Evolutionary conservation across 164 flowering plant species (phyloP).

Genomic region (Dillenia suffruticosa): DNA sequence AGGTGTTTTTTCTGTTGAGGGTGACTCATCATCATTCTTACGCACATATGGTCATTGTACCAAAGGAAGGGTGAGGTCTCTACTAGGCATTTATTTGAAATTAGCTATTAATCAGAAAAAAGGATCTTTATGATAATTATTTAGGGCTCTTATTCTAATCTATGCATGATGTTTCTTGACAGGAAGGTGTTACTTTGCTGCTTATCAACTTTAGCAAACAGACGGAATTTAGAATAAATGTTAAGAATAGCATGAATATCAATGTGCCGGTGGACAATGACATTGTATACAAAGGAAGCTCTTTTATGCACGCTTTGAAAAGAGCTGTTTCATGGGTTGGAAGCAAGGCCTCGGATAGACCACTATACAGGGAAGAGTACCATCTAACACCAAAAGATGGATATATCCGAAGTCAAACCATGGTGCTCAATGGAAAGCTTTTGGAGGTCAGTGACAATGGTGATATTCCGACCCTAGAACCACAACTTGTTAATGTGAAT

Average conservation of each 20-base stretch:
- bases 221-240: conserved; percentile 35
- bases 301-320: conserved; percentile 39
- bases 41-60: conserved; percentile 92
- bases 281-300: conserved; percentile 10
- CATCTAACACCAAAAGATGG: conserved; percentile 72
- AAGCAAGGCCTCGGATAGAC: conserved; percentile 36
- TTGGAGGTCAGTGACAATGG: conserved; percentile 49
- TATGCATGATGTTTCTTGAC: conserved; percentile 7
- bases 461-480: conserved; percentile 51
- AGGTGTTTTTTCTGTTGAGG: conserved; percentile 52
- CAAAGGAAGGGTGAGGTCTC: conserved; percentile 60
- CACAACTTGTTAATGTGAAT: conserved; percentile 26
- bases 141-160: neutral
- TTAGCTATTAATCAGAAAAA: too few relatives aligned
- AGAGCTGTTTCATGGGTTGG: conserved; percentile 63
- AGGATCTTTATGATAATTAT: too few relatives aligned
- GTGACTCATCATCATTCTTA: conserved; percentile 41
- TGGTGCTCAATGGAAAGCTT: conserved; percentile 65
- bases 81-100: neutral
- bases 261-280: conserved; percentile 8
- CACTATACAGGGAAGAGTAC: conserved; percentile 61
- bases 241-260: conserved; percentile 26
- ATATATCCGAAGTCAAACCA: conserved; percentile 55
- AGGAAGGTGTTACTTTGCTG: conserved; percentile 73
- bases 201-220: conserved; percentile 76